Percentiles rank a stretch among this genome's conserved stretches.
These are phyloP conservation scores for Oryza punctata DNA, from an alignment of 176 grass and related monocot genomes.

Conservation along the genomic window DNA sequence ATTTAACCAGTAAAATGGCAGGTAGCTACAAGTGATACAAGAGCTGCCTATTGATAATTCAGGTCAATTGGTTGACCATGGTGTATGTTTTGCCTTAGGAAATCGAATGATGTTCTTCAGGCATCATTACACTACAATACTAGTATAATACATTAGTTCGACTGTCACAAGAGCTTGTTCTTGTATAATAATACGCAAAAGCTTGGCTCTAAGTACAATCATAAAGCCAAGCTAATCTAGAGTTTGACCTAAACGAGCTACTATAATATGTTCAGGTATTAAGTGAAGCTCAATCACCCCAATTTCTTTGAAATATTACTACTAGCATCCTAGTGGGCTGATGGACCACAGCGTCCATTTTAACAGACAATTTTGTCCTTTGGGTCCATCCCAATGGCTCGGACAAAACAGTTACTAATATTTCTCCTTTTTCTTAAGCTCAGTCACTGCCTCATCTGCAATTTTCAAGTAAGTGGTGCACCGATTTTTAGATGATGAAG, in stretches of 20 bases:
- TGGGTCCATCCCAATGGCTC: slow-evolving; percentile 22
- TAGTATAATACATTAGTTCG: background rate
- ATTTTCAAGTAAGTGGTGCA: background rate
- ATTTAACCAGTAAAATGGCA: background rate
- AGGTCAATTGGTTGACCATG: slow-evolving; percentile 43
- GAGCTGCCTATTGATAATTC: slow-evolving; percentile 35
- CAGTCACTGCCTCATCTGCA: background rate
- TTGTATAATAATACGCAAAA: slow-evolving; percentile 19
- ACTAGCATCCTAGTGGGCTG: slow-evolving; percentile 25
- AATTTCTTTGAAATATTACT: slow-evolving; percentile 16
- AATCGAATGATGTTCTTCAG: slow-evolving; percentile 34
- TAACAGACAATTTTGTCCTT: background rate
- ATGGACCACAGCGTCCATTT: slow-evolving; percentile 29
- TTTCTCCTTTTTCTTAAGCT: background rate
- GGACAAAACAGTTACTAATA: background rate
- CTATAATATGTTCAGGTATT: slow-evolving; percentile 43
- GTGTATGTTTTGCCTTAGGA: slow-evolving; percentile 31
- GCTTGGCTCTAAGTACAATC: slow-evolving; percentile 32
- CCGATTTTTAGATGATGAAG: background rate
- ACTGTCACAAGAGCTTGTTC: slow-evolving; percentile 14
- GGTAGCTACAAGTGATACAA: slow-evolving; percentile 3
- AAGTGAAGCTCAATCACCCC: slow-evolving; percentile 23
- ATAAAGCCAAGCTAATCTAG: slow-evolving; percentile 43
- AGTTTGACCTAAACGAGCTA: slow-evolving; percentile 36
- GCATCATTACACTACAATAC: slow-evolving; percentile 32